Evolutionary conservation across 2,329 filamentous ascomycete genomes (phyloP).

Genomic region (Fusarium nanum): DNA sequence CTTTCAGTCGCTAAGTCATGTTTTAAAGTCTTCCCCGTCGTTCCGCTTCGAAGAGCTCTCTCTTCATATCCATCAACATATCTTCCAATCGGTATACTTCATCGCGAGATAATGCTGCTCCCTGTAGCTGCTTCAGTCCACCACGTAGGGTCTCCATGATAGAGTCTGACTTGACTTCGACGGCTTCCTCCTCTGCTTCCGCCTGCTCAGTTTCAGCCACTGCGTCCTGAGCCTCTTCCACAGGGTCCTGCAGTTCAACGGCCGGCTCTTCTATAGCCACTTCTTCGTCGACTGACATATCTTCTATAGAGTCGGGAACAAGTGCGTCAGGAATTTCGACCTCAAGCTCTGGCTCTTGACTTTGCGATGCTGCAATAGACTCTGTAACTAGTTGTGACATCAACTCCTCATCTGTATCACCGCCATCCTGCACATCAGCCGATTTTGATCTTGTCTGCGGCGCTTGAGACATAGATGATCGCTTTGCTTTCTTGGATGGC

Average conservation of each 20-base stretch:
- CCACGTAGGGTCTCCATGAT: conserved; percentile 51
- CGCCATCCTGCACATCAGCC: conserved; percentile 39
- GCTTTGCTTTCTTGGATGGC: conserved; percentile 20
- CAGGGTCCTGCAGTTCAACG: neutral
- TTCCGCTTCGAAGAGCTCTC: conserved; percentile 78
- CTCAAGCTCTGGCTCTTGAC: conserved; percentile 42
- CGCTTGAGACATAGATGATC: conserved; percentile 4
- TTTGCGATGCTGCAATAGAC: conserved; percentile 54
- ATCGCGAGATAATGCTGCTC: conserved; percentile 68
- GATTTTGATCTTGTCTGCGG: neutral
- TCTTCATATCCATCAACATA: conserved; percentile 81
- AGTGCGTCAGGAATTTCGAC: conserved; percentile 9
- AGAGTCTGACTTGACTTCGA: conserved; percentile 30
- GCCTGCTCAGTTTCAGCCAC: conserved; percentile 2
- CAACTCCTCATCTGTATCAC: conserved; percentile 56
- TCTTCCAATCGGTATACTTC: conserved; percentile 81
- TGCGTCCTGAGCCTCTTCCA: conserved; percentile 8
- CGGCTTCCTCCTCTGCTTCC: conserved; percentile 7
- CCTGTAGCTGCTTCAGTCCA: conserved; percentile 67
- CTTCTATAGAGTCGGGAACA: conserved; percentile 43
- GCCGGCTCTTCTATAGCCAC: neutral
- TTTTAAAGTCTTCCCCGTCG: conserved; percentile 61
- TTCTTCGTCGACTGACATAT: conserved; percentile 18
- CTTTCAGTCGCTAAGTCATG: conserved; percentile 25
- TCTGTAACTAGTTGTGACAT: conserved; percentile 57